Evolutionary conservation across 2,329 filamentous ascomycete genomes (phyloP), one percentile per base, ranked within the genome.

Genomic region (Albifimbria verrucaria): DNA sequence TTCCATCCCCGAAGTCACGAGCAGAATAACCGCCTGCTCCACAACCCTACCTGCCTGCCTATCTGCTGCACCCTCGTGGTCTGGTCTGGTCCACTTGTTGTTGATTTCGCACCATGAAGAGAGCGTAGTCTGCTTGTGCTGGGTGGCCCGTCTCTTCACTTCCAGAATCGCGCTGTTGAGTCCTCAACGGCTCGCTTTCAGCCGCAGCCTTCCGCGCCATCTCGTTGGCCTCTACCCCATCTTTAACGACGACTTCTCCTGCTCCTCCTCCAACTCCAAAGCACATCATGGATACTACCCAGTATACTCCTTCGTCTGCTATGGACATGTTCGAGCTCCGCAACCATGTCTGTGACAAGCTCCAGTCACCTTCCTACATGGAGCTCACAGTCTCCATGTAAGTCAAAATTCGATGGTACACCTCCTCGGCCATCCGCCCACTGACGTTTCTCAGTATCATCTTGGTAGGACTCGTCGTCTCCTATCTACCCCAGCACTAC

Each of bases 401-500:
- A 63, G 74, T 56, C 42, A 45, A 11, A 21, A 12, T 18, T 6
- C 17, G 22, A 21, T 21, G 2, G 17, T 24, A 22, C 22, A 36
- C 23, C 18, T 23, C 7, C 21, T 4, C 21, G 45, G 15, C 32
- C 11, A n/a, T n/a, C 32, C 5, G 32, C 11, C 32, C 24, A 21
- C 18, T 42, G 36, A 26, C 17, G 52, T 23, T 18, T 48, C 21
- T 12, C 61, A 85, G 81, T 56, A 67, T 96, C 63, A 90, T 97
- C 61, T 79, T 97, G 56, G 68, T 96, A 62, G 93, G 93, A 53
- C 92, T 97, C 63, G 78, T 97, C 56, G 75, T 96, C 54, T 97
- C 93, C 28, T 99, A 99, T 74, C 81, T 97, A 2, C 94, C 94
- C 1, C 94, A 99, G 69, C 93, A 97, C 72, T 83, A 88, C 69